Evolutionary conservation across 495 filamentous ascomycete genomes (phyloP), one percentile per base, ranked within the genome.

Genomic region (Terfezia boudieri): DNA sequence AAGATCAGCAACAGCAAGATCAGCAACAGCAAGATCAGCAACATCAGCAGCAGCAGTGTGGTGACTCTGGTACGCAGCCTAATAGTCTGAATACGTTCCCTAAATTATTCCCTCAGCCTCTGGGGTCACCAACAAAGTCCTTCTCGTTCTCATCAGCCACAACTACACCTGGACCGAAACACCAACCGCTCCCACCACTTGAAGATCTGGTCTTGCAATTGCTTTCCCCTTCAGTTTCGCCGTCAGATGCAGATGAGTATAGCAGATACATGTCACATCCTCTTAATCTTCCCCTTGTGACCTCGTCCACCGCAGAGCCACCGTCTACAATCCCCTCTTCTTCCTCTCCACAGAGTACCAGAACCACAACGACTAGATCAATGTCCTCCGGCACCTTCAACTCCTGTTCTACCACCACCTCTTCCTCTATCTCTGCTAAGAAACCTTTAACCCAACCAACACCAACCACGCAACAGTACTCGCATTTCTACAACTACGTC

Each of bases 221-320:
- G 0, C 41, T 46, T 20, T 20, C 12, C 41, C 41, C 41, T 20
- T 46, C 41, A 14, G 41, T 46, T 2, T 46, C 41, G 8, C 17
- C 8, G 41, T 46, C 41, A 14, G 92, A 96, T 66, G 75, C 79
- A 7, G 81, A 81, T 22, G 90, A 95, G 62, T 96, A 96, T 67
- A 70, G 80, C 36, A 77, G 82, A n/a, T 95, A 96, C 68, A 80
- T 96, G 66, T 78, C 77, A 52, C 90, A 96, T 66, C 89, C 90
- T 8, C 79, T 89, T 35, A 86, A 80, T 56, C 75, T 98, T 4
- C 86, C 90, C 0, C 76, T 96, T 2, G 90, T 95, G 6, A 76
- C 87, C 1, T 82, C 82, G 2, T 81, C 76, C 22, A 84, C 89
- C 11, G 71, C 71, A 4, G 62, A 62, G 7, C 56, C 60, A 14